phyloP scores from a whole-genome alignment of 140 eudicot genomes.

The Erigeron philadelphicus region DNA sequence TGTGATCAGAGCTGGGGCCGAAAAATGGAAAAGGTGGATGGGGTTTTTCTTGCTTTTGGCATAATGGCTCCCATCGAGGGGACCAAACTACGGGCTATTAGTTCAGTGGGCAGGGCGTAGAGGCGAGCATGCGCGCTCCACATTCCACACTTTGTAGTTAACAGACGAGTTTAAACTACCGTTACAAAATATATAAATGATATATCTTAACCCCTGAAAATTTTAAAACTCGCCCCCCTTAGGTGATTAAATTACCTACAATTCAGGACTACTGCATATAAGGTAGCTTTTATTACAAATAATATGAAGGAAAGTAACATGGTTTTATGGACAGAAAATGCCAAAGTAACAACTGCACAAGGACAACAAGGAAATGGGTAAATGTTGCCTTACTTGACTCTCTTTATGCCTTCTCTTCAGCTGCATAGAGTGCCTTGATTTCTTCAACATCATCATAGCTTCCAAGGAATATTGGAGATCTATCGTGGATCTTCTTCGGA shows the following conservation, averaged over 20 bases:
- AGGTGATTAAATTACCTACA: neutral
- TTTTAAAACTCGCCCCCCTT: too few relatives aligned
- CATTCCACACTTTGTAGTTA: too few relatives aligned
- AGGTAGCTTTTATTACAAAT: slow-evolving; percentile 32
- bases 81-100: neutral
- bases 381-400: slow-evolving; percentile 6
- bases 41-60: neutral
- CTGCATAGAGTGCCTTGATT: slow-evolving; percentile 87
- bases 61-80: neutral
- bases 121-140: too few relatives aligned
- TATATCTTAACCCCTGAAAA: too few relatives aligned
- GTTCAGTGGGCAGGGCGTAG: neutral
- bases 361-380: slow-evolving; percentile 17
- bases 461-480: slow-evolving; percentile 96
- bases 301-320: slow-evolving; percentile 6
- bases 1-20: too few relatives aligned
- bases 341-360: slow-evolving; percentile 22
- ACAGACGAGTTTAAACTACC: too few relatives aligned
- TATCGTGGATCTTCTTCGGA: slow-evolving; percentile 75
- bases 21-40: neutral
- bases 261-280: neutral
- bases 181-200: too few relatives aligned
- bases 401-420: slow-evolving; percentile 42
- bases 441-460: slow-evolving; percentile 93
- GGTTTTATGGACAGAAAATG: slow-evolving; percentile 25